Base-by-base conservation (phyloP, 1,139 yeast species). In the Tardiomyces blankii region DNA sequence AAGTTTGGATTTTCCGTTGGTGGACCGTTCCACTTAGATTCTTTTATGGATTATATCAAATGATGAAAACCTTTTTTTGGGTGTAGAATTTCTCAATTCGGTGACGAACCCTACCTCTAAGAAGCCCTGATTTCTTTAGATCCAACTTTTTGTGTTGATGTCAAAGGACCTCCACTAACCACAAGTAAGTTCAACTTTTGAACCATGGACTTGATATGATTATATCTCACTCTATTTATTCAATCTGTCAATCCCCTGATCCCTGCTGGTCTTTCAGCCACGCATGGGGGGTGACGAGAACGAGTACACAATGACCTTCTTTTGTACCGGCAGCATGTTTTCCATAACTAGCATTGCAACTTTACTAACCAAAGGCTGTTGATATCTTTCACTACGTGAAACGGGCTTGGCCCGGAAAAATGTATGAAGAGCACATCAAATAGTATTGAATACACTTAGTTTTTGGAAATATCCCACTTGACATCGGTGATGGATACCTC, bases 401-500 rank as follows among this genome's bases (percentile, higher is more conserved):
- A 21, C 25, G 25, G 25, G 25, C 7, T 7, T 21, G 25, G 25
- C 7, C 25, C 25, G 7, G 7, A 7, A 7, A 5, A 5, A 7
- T 21, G 25, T n/a, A 7, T 21, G 7, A 7, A 21, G 4, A 21
- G 25, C 25, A 21, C 25, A 30, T 30, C 30, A 27, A 27, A 27
- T 27, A 27, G n/a, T n/a, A n/a, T n/a, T n/a, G n/a, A n/a, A n/a
- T n/a, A n/a, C 30, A 9, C 30, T 27, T 12, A 27, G 30, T 12
- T 27, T 27, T 27, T 27, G 30, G 39, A 45, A 8, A 54, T 48
- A 2, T 48, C 43, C 85, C 94, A 88, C 46, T 68, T 60, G 18
- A 80, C 72, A 8, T 86, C 91, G 1, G 84, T 78, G 14, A 91
- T 74, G 39, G 93, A 79, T 19, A 88, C 96, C 62, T 91, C 96